A percentile compares a stretch with the other conserved stretches of the same genome.
Evolutionary conservation across 129 eudicot species (phyloP).

Genomic region (Flaveria brownii): DNA sequence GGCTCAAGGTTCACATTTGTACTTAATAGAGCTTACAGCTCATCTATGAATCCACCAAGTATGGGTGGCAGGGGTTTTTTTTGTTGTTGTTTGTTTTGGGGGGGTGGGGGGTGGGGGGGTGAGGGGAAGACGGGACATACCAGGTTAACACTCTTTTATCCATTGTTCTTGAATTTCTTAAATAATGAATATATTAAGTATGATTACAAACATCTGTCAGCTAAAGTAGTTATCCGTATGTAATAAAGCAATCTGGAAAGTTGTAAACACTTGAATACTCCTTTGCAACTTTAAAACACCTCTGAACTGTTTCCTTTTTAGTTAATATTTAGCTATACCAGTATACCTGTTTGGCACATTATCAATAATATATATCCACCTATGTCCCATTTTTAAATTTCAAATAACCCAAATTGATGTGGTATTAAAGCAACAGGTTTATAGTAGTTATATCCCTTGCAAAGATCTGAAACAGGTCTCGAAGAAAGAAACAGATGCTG

Average conservation of each 20-base stretch:
- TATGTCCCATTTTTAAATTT: neutral
- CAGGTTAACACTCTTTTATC: neutral
- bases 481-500: neutral
- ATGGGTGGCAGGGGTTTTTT: neutral
- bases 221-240: neutral
- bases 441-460: neutral
- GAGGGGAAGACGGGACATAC: neutral
- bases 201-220: neutral
- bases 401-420: neutral
- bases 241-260: neutral
- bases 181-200: neutral
- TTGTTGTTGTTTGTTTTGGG: too few relatives aligned
- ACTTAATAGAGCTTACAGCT: neutral
- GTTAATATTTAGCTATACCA: neutral
- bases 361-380: neutral
- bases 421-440: neutral
- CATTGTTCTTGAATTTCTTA: neutral
- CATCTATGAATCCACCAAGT: too few relatives aligned
- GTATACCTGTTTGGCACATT: neutral
- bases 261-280: conserved; percentile 5
- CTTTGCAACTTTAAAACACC: neutral
- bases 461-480: neutral
- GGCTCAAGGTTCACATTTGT: conserved; percentile 13
- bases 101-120: neutral
- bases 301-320: neutral